A percentile compares a stretch with the other conserved stretches of the same genome.
These are phyloP conservation scores for Tuber borchii DNA, from an alignment of 495 filamentous ascomycete genomes.

Conservation along the genomic window DNA sequence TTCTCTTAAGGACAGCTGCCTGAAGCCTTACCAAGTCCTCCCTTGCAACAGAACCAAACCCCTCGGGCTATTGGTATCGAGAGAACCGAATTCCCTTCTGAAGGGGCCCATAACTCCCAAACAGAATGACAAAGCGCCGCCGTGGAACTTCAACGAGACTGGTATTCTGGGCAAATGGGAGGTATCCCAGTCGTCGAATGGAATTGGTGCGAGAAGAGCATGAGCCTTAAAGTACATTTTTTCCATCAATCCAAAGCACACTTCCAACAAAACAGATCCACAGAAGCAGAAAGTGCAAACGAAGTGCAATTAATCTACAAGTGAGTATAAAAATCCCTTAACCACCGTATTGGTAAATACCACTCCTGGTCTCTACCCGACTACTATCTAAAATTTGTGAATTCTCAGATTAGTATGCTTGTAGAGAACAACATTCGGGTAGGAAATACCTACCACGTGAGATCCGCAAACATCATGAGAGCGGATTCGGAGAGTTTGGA, in stretches of 20 bases:
- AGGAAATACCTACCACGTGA: too few relatives aligned
- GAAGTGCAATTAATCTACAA: too few relatives aligned
- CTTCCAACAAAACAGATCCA: too few relatives aligned
- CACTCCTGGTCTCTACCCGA: too few relatives aligned
- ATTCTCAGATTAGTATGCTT: too few relatives aligned
- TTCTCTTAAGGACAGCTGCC: conserved; percentile 58
- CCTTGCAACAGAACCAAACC: conserved; percentile 68
- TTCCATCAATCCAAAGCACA: conserved; percentile 80
- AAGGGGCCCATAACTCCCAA: conserved; percentile 66
- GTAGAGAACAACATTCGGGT: too few relatives aligned
- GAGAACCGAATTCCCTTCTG: conserved; percentile 61
- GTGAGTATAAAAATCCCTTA: too few relatives aligned
- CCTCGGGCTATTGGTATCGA: conserved; percentile 62
- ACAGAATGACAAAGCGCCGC: conserved; percentile 49
- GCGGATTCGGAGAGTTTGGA: too few relatives aligned
- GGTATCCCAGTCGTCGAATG: conserved; percentile 50
- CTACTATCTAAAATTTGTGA: too few relatives aligned
- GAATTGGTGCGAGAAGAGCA: conserved; percentile 58
- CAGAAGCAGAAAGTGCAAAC: too few relatives aligned
- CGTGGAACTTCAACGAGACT: conserved; percentile 55
- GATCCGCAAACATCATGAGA: too few relatives aligned
- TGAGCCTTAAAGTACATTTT: conserved; percentile 61
- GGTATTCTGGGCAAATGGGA: conserved; percentile 66
- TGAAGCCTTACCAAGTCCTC: conserved; percentile 57
- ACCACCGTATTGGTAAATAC: too few relatives aligned